Conservation (phyloP, 441 rosid species). For the Omphalea diandra region DNA sequence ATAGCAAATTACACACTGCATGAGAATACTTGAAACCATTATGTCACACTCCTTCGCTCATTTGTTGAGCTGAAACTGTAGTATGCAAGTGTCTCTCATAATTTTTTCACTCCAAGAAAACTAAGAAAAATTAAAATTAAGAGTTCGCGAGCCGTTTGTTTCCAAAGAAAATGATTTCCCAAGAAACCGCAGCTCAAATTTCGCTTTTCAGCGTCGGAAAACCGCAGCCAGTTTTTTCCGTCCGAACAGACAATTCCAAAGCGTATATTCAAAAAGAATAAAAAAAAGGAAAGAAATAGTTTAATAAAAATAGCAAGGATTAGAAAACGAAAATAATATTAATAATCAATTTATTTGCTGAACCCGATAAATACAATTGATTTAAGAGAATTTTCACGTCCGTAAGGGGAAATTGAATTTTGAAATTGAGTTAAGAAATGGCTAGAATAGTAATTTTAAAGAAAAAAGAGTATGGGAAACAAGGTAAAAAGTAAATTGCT, state of each 20-base stretch:
- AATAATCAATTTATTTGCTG: conserved; percentile 40
- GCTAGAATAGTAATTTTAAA: conserved; percentile 30
- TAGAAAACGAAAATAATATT: conserved; percentile 18
- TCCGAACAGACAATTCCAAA: conserved; percentile 27
- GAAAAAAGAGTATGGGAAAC: conserved; percentile 10
- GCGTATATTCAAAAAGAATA: conserved; percentile 18
- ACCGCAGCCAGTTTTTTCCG: conserved; percentile 31
- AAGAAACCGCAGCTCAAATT: conserved; percentile 19
- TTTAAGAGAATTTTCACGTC: conserved; percentile 68
- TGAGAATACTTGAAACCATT: conserved; percentile 12
- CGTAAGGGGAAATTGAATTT: conserved; percentile 47
- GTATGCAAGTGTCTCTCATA: conserved; percentile 16
- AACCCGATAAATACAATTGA: conserved; percentile 52
- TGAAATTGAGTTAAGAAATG: conserved; percentile 30
- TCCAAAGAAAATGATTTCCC: conserved; percentile 32
- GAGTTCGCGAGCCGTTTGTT: conserved; percentile 20
- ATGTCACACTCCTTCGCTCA: conserved; percentile 22
- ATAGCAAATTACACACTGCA: conserved; percentile 18
- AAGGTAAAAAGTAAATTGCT: conserved; percentile 11
- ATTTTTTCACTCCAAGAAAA: conserved; percentile 9
- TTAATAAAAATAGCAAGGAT: conserved; percentile 3
- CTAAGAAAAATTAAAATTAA: not conserved
- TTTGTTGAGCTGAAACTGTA: conserved; percentile 29
- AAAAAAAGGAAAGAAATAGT: conserved; percentile 11
- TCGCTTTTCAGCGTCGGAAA: conserved; percentile 23